phyloP scores from a whole-genome alignment of 73 alveolate species.

The Paramecium sonneborni region DNA sequence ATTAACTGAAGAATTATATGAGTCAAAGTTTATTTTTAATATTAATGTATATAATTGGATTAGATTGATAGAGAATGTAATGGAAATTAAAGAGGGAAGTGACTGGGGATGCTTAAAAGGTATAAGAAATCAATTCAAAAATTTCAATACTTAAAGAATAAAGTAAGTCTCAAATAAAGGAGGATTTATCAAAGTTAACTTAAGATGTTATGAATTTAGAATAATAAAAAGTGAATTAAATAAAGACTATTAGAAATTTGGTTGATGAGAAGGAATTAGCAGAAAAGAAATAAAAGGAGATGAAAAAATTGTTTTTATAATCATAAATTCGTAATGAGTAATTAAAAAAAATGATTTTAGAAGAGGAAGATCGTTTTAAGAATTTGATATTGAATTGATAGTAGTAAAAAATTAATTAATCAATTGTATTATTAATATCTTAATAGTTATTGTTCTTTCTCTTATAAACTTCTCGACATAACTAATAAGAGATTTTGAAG shows the following conservation, averaged over 20 bases:
- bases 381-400: neutral
- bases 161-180: neutral
- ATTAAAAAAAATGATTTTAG: neutral
- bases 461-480: neutral
- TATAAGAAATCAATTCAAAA: neutral
- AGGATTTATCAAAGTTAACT: neutral
- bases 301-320: neutral
- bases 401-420: neutral
- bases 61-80: neutral
- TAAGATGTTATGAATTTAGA: neutral
- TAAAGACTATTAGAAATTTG: no score
- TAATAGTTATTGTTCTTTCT: conserved; percentile 13
- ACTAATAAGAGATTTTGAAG: neutral
- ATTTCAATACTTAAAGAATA: neutral
- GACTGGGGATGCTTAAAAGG: neutral
- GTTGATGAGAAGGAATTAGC: no score
- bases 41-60: neutral
- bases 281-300: no score
- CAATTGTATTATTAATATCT: neutral
- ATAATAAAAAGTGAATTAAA: neutral
- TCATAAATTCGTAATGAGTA: neutral
- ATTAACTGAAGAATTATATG: neutral
- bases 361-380: neutral
- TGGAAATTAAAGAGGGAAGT: neutral
- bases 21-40: neutral